Base-by-base conservation (phyloP, 1,284 basidiomycete genomes). In the Agroathelia rolfsii region DNA sequence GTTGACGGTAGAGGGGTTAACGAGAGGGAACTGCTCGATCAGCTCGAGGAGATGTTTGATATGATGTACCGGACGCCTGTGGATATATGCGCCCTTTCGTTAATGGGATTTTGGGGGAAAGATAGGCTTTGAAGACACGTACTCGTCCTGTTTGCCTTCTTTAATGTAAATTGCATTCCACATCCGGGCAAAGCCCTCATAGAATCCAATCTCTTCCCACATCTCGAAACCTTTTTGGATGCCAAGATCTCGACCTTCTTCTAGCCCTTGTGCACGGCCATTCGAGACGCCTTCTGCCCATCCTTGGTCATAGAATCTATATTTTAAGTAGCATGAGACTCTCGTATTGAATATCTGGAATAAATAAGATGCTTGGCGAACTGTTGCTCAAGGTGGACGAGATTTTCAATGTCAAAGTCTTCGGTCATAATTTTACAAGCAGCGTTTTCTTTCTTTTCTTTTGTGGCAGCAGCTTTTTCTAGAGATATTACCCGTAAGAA, bases 131-230 rank as follows among this genome's bases (percentile, higher is more conserved):
- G 24, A 15, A 16, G 8, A 10, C 12, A n/a, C n/a, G n/a, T 46
- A 78, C 75, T 72, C 68, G 39, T 73, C 64, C 10, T 48, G 48
- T 12, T 48, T 49, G 29, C 58, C 55, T 32, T 62, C 61, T 28
- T 51, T 53, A 14, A 53, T 47, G 25, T 59, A 62, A 34, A 77
- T 51, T 1, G 62, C 59, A 34, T 62, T 52, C 83, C 86, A 95
- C 38, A 80, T 69, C 33, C 49, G 42, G 3, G 88, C 86, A 49
- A 83, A 82, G 3, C 90, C 93, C 48, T 87, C 72, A 51, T 94
- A 94, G 51, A 82, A 96, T 2, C 86, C 92, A 5, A 97, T 69
- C 54, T 97, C 94, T 55, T 95, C 90, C 90, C 93, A 96, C 53
- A 96, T 76, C 58, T 94, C 89, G 54, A 82, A 96, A 0, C 87